A percentile compares a stretch with the other conserved stretches of the same genome.
Conservation (phyloP, 2,329 filamentous ascomycete genomes). For the Periglandula ipomoeae region DNA sequence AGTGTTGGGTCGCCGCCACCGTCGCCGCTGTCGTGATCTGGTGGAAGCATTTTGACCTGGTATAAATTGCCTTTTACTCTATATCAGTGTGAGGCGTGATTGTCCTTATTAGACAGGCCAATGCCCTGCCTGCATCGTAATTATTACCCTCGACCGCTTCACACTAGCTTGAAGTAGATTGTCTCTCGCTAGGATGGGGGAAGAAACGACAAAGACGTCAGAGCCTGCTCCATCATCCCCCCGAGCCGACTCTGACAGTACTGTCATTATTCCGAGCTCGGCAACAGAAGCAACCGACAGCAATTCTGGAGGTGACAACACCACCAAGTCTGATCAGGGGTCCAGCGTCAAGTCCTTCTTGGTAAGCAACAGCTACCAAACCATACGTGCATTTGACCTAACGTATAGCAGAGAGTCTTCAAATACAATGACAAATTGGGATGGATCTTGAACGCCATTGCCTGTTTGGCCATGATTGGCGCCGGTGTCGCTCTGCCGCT, state of each 20-base stretch:
- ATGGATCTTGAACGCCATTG: constrained; percentile 27
- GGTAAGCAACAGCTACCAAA: constrained; percentile 5
- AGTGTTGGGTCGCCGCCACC: no score
- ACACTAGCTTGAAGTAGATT: constrained; percentile 1
- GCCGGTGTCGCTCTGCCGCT: constrained; percentile 35
- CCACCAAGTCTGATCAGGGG: constrained; percentile 11
- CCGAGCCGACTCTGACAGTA: background rate
- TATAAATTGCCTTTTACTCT: no score
- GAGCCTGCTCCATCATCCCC: background rate
- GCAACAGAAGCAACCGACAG: no score
- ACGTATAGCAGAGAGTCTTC: constrained; percentile 23
- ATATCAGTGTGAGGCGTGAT: no score
- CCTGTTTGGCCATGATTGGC: constrained; percentile 27
- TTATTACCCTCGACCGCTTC: background rate
- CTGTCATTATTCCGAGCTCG: background rate
- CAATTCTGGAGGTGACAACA: no score
- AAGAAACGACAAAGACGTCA: background rate
- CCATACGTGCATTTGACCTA: background rate
- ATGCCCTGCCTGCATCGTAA: background rate
- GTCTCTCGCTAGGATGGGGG: background rate
- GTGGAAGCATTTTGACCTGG: no score
- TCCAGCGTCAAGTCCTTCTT: constrained; percentile 19
- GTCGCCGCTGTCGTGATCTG: no score
- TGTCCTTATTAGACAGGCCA: no score
- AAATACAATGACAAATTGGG: constrained; percentile 28